phyloP scores from a whole-genome alignment of 805 yeast species.

The Yamadazyma ubonensis region DNA sequence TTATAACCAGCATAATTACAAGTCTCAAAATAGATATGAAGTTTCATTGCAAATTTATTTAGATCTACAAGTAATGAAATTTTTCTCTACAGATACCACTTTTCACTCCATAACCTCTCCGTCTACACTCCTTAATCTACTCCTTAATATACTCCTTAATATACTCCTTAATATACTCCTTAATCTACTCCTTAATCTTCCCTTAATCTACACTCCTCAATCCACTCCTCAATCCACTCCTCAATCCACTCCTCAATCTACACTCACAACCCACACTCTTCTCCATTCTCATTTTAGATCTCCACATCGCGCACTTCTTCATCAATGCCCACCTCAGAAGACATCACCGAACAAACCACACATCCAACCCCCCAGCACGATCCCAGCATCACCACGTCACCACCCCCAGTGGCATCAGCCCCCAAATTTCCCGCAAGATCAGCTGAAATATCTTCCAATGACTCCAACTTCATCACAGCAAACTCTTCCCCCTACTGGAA shows the following conservation, averaged over 20 bases:
- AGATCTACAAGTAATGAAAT: too few species aligned
- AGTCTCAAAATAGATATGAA: too few species aligned
- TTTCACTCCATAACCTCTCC: not conserved
- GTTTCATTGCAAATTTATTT: too few species aligned
- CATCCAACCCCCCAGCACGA: too few species aligned
- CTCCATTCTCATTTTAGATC: not conserved
- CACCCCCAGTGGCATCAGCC: not conserved
- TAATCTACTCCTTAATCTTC: too few species aligned
- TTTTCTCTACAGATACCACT: too few species aligned
- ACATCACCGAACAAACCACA: too few species aligned
- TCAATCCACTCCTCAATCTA: not conserved
- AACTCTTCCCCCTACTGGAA: conserved; percentile 22
- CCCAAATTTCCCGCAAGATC: not conserved
- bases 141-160: too few species aligned
- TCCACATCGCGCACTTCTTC: too few species aligned
- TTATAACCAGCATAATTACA: too few species aligned
- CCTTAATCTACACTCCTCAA: not conserved
- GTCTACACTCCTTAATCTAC: not conserved
- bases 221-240: not conserved
- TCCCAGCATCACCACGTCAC: not conserved
- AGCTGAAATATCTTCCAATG: not conserved
- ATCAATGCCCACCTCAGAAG: too few species aligned
- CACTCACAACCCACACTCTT: not conserved
- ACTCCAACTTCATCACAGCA: not conserved
- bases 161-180: too few species aligned